Percentiles rank a stretch among this genome's conserved stretches.
Conservation (phyloP, 768 basidiomycete genomes). For the Epithele typhae region DNA sequence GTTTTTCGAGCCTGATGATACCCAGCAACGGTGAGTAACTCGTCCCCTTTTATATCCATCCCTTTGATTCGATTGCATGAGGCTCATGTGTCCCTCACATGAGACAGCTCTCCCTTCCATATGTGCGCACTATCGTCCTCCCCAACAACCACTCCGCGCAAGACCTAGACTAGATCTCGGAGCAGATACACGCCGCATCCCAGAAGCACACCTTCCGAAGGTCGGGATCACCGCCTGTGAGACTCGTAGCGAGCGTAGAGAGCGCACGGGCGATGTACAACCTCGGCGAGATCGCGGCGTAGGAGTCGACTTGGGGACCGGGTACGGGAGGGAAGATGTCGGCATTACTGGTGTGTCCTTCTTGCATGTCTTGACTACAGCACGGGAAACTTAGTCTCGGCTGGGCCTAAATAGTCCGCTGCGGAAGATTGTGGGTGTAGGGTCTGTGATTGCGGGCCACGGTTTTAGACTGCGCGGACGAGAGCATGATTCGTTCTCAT, state of each 20-base stretch:
- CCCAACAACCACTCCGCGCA: conserved; percentile 76
- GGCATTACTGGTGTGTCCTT: conserved; percentile 58
- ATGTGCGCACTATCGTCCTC: conserved; percentile 66
- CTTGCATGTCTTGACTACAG: too few species aligned
- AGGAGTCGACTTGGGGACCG: conserved; percentile 48
- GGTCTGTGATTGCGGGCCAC: too few species aligned
- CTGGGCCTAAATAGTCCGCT: conserved; percentile 59
- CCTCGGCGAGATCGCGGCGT: conserved; percentile 64
- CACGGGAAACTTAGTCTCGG: too few species aligned
- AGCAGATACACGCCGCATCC: conserved; percentile 34
- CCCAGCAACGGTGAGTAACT: conserved; percentile 47
- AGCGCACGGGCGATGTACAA: conserved; percentile 71
- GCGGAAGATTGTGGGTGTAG: conserved; percentile 82
- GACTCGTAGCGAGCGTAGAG: conserved; percentile 80
- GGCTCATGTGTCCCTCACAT: conserved; percentile 35
- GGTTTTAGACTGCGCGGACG: conserved; percentile 92
- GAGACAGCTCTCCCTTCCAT: conserved; percentile 30
- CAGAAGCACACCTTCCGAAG: conserved; percentile 16
- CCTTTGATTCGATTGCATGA: too few species aligned
- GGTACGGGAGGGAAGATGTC: conserved; percentile 49
- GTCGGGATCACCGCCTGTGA: conserved; percentile 33
- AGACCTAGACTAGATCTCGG: conserved; percentile 62
- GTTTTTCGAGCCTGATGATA: conserved; percentile 63
- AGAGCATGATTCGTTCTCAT: conserved; percentile 77
- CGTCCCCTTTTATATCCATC: not conserved